Conservation (phyloP, 129 eudicot species). For the Arctium minus region DNA sequence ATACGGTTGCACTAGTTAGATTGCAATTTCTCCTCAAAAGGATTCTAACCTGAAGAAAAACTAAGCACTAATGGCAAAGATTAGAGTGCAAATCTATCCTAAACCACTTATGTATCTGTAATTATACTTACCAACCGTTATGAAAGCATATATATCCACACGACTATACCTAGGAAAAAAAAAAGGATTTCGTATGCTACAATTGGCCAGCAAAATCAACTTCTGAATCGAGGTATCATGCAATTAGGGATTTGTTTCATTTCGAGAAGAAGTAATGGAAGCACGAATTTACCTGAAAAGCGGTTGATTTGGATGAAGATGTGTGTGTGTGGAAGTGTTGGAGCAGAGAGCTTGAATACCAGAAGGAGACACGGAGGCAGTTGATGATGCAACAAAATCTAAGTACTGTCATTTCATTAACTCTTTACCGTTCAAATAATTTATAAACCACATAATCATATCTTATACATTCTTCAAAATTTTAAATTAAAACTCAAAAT, state of each 20-base stretch:
- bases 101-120: neutral
- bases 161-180: neutral
- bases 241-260: neutral
- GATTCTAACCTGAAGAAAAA: constrained; percentile 3
- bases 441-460: no score
- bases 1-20: neutral
- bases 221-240: neutral
- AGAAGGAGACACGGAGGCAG: constrained; percentile 27
- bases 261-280: neutral
- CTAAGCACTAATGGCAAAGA: neutral
- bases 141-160: neutral
- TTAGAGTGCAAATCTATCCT: neutral
- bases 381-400: neutral
- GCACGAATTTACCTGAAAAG: constrained; percentile 1
- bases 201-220: neutral
- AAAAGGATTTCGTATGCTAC: neutral
- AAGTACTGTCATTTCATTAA: neutral
- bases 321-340: constrained; percentile 16
- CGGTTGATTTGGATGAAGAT: neutral
- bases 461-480: no score
- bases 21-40: neutral
- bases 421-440: no score
- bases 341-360: constrained; percentile 11
- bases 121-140: neutral
- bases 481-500: no score